Percentiles rank a stretch among this genome's conserved stretches.
Evolutionary conservation across 2,329 filamentous ascomycete genomes (phyloP).

Genomic region (Verticillium alfalfae): DNA sequence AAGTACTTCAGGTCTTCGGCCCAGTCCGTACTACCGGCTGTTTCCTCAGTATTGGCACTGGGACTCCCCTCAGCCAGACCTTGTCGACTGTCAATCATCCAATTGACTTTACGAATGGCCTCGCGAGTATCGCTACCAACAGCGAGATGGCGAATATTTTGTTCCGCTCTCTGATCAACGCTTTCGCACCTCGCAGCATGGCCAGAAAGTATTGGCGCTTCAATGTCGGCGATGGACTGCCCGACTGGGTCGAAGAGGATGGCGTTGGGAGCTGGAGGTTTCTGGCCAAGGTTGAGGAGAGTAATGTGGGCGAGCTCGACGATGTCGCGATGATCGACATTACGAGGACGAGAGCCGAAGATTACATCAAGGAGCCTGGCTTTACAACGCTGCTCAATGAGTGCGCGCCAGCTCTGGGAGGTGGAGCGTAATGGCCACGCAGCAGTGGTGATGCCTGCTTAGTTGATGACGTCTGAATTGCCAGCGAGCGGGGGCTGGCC

Average conservation of each 20-base stretch:
- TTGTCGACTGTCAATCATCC: neutral
- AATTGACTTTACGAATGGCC: neutral
- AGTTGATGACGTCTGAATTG: too few relatives aligned
- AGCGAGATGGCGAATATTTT: conserved; percentile 8
- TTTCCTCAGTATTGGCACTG: conserved; percentile 10
- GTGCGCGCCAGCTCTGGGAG: too few relatives aligned
- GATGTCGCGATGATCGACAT: too few relatives aligned
- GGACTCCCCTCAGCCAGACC: conserved; percentile 2
- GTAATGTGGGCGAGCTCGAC: too few relatives aligned
- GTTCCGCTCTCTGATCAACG: conserved; percentile 7
- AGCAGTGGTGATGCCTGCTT: too few relatives aligned
- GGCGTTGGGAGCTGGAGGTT: too few relatives aligned
- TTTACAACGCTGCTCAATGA: too few relatives aligned
- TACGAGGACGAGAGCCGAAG: too few relatives aligned
- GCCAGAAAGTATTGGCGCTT: conserved; percentile 10
- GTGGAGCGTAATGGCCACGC: too few relatives aligned
- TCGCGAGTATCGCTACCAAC: conserved; percentile 6
- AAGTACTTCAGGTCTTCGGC: conserved; percentile 6
- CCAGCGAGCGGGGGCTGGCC: too few relatives aligned
- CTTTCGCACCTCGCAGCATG: conserved; percentile 5
- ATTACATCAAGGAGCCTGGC: too few relatives aligned
- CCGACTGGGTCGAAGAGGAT: conserved; percentile 7
- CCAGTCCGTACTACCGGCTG: conserved; percentile 7
- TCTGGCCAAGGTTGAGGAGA: too few relatives aligned
- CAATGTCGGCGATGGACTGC: conserved; percentile 1